These are phyloP conservation scores for Geotrichum fermentans DNA, from an alignment of 1,139 yeast genomes.

Conservation along the genomic window DNA sequence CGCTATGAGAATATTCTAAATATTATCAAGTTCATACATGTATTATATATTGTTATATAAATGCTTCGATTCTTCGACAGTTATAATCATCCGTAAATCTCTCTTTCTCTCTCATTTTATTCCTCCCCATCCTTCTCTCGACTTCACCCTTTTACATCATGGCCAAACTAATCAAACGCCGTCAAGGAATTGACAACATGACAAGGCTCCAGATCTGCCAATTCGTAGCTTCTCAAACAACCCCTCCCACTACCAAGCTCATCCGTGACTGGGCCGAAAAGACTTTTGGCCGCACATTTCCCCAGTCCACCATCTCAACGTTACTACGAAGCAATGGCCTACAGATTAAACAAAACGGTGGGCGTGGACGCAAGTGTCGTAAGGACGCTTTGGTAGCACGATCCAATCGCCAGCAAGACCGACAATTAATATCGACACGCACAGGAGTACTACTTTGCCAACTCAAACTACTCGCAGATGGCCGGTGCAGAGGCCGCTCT, in stretches of 20 bases:
- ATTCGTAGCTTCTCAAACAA: slow-evolving; percentile 7
- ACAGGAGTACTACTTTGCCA: slow-evolving; percentile 1
- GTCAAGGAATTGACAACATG: slow-evolving; percentile 12
- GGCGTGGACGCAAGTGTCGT: slow-evolving; percentile 13
- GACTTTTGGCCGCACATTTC: slow-evolving; percentile 13
- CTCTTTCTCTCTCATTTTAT: too few relatives aligned
- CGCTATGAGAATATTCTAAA: too few relatives aligned
- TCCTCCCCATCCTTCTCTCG: too few relatives aligned
- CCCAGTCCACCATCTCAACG: slow-evolving; percentile 16
- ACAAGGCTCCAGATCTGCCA: slow-evolving; percentile 15
- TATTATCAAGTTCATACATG: too few relatives aligned
- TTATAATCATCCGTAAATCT: too few relatives aligned
- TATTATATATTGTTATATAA: too few relatives aligned
- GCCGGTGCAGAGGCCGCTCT: slow-evolving; percentile 9
- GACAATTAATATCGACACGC: not conserved
- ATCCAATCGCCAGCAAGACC: not conserved
- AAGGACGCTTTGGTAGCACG: not conserved
- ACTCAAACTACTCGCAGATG: slow-evolving; percentile 11
- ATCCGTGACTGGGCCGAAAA: slow-evolving; percentile 13
- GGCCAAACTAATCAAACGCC: too few relatives aligned
- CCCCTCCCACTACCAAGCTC: slow-evolving; percentile 11
- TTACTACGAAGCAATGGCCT: slow-evolving; percentile 12
- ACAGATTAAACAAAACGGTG: slow-evolving; percentile 15
- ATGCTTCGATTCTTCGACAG: too few relatives aligned
- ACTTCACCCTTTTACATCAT: too few relatives aligned